Base-by-base conservation (phyloP, 176 grass and related monocot species). In the Phragmites australis region DNA sequence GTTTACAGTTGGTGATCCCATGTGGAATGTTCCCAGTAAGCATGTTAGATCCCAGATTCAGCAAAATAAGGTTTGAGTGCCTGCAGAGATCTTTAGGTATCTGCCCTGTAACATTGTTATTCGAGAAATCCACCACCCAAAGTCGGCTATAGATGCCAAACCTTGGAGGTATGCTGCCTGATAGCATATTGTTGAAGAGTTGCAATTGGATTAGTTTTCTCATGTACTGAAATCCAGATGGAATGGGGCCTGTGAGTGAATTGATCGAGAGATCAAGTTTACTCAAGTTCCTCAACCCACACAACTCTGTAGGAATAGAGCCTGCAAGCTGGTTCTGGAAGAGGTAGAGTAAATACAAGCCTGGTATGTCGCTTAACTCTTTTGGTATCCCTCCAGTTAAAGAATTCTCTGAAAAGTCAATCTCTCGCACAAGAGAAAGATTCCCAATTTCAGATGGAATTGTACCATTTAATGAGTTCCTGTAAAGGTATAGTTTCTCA, bases 261-360 rank as follows among this genome's bases (percentile, higher is more conserved):
- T 99, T 99, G 75, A 96, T 99, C 0, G 97, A 99, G 68, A 99
- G 86, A 91, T 96, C 97, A 87, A 99, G 93, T 70, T 93, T 99
- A 50, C 75, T 93, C 80, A 99, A 88, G 62, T 90, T 99, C 73
- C 31, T 88, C 62, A 99, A 72, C 68, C 75, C 78, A 85, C 74
- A 93, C 40, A 99, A 68, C 68, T 96, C 88, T 5, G 74, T 69
- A 46, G 97, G 97, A 66, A 99, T 93, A 26, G 73, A 57, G 22
- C 97, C 97, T 42, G 82, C 93, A 68, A 99, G 84, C 62, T 93
- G 82, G 82, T 99, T 99, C 70, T 96, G 93, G 77, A 99, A 96
- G 23, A 99, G 87, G 59, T 90, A 99, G 34, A 99, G 83, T 21
- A 99, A 88, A 65, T 32, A 76, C 70, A 99, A 86, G 19, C 82